Conservation (phyloP, 2,329 filamentous ascomycete species). For the Sarocladium brachiariae region DNA sequence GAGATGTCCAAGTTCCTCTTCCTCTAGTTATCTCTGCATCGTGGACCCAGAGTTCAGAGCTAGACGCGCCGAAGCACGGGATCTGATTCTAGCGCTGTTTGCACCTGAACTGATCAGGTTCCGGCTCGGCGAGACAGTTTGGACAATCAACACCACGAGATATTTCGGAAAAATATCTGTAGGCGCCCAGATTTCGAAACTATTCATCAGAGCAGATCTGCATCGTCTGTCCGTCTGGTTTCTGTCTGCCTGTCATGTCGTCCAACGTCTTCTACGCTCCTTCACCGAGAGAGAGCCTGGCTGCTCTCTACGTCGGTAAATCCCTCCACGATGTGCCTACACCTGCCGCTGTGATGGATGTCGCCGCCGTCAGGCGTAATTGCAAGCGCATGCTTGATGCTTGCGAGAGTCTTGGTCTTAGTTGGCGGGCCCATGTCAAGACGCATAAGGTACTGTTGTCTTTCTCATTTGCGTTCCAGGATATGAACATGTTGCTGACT, state of each 20-base stretch:
- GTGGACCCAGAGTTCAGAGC: background rate
- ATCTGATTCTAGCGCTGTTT: background rate
- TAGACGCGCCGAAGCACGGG: background rate
- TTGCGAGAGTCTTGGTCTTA: conserved; percentile 49
- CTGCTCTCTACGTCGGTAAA: conserved; percentile 43
- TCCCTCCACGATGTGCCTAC: conserved; percentile 53
- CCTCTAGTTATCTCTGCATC: background rate
- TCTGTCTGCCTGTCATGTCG: conserved; percentile 13
- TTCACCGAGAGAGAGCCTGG: conserved; percentile 18
- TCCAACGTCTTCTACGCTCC: conserved; percentile 17
- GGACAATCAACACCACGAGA: no score
- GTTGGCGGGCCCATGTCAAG: conserved; percentile 73
- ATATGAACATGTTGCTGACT: conserved; percentile 11
- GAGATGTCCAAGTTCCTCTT: background rate
- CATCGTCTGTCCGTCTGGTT: background rate
- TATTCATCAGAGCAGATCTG: no score
- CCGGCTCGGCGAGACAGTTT: no score
- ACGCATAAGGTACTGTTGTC: conserved; percentile 63
- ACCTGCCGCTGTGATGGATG: conserved; percentile 63
- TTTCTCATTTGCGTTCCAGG: background rate
- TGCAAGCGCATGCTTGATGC: conserved; percentile 66
- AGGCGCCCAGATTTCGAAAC: no score
- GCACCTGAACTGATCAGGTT: background rate
- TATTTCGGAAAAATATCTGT: no score
- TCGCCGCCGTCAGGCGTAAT: conserved; percentile 58